Evolutionary conservation across 257 asterid genomes (phyloP).

Genomic region (Eucommia ulmoides): DNA sequence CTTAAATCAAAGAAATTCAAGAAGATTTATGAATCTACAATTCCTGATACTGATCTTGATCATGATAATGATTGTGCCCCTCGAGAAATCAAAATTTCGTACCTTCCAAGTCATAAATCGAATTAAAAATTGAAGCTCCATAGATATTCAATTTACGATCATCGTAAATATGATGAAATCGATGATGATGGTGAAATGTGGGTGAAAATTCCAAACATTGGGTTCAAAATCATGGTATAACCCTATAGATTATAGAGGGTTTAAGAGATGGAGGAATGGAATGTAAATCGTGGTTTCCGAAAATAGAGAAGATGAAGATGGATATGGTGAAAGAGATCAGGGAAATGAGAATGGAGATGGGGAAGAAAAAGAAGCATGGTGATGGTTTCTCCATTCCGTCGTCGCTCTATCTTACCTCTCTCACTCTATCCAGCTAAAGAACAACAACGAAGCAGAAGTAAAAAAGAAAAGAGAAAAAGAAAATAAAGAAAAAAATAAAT

Average conservation of each 20-base stretch:
- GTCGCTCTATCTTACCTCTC: no score
- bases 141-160: slow-evolving; percentile 10
- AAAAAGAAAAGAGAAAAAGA: no score
- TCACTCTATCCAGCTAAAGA: no score
- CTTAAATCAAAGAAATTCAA: slow-evolving; percentile 26
- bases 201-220: slow-evolving; percentile 12
- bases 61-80: no score
- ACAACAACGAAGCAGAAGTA: no score
- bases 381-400: no score
- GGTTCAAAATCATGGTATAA: slow-evolving; percentile 7
- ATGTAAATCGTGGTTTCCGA: slow-evolving; percentile 66
- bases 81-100: slow-evolving; percentile 24
- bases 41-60: no score
- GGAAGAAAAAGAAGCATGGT: no score
- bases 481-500: no score
- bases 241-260: slow-evolving; percentile 11
- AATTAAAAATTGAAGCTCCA: slow-evolving; percentile 21
- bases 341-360: slow-evolving; percentile 81
- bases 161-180: slow-evolving; percentile 3
- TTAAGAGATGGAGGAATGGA: slow-evolving; percentile 38
- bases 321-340: slow-evolving; percentile 84
- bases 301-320: slow-evolving; percentile 81
- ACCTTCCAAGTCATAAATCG: slow-evolving; percentile 22
- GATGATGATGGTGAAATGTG: slow-evolving; percentile 23
- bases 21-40: slow-evolving; percentile 11